Conservation (phyloP, 805 yeast species). For the Myxozyma neotropica region DNA sequence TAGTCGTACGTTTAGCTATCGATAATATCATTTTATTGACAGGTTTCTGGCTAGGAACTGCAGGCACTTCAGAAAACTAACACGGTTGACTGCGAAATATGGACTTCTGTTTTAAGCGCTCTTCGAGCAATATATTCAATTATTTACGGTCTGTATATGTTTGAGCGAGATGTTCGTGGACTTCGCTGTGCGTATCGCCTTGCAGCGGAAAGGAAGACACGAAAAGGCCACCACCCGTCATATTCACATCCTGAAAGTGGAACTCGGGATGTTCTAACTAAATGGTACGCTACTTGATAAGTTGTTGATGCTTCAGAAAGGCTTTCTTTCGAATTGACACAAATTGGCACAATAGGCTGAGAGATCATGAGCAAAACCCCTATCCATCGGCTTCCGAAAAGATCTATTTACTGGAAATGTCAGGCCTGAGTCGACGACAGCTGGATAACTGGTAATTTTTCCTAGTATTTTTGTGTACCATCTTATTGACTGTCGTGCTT, state of each 20-base stretch:
- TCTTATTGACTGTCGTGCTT: not conserved
- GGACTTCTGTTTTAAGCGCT: not conserved
- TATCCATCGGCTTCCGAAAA: conserved; percentile 4
- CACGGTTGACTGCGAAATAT: not conserved
- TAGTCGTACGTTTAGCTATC: not conserved
- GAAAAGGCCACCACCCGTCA: not conserved
- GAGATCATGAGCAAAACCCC: not conserved
- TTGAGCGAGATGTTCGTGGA: not conserved
- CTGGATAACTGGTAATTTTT: conserved; percentile 1
- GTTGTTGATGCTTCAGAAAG: no score
- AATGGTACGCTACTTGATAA: not conserved
- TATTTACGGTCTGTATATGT: not conserved
- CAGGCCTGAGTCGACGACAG: not conserved
- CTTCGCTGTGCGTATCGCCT: not conserved
- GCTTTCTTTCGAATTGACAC: no score
- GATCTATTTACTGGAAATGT: not conserved
- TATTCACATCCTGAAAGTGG: not conserved
- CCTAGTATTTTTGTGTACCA: not conserved
- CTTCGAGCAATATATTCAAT: not conserved
- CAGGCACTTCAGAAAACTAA: not conserved
- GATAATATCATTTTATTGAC: no score
- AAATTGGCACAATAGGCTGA: not conserved
- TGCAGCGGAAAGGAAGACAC: not conserved
- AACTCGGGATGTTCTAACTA: not conserved
- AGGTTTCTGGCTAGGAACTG: no score